These are phyloP conservation scores for Beta corolliflora DNA, from an alignment of 179 eudicot species.

Conservation along the genomic window DNA sequence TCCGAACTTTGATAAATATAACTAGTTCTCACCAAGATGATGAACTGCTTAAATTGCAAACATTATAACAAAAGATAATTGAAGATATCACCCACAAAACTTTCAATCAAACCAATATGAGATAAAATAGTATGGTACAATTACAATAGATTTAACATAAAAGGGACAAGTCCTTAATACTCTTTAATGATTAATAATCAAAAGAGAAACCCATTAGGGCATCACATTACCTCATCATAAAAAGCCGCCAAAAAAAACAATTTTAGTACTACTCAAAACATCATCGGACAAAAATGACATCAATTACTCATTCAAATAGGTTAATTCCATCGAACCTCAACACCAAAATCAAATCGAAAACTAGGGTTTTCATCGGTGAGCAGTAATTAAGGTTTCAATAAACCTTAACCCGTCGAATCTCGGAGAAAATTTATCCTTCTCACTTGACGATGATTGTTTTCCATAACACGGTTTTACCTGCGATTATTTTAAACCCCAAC, in stretches of 20 bases:
- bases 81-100: not conserved
- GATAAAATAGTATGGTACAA: not conserved
- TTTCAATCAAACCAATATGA: not conserved
- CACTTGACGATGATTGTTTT: slow-evolving; percentile 3
- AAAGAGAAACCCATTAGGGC: not conserved
- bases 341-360: not conserved
- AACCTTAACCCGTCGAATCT: slow-evolving; percentile 54
- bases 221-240: not conserved
- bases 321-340: not conserved
- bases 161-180: not conserved
- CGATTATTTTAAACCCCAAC: not conserved
- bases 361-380: slow-evolving; percentile 42
- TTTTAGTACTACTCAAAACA: not conserved
- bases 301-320: not conserved
- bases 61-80: not conserved
- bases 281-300: not conserved
- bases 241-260: slow-evolving; percentile 1
- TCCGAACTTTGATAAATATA: not conserved
- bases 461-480: not conserved
- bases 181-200: not conserved
- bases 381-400: slow-evolving; percentile 53
- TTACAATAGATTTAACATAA: not conserved
- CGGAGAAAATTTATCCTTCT: slow-evolving; percentile 41
- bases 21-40: not conserved
- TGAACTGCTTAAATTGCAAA: not conserved